A percentile compares a stretch with the other conserved stretches of the same genome.
phyloP scores from a whole-genome alignment of 345 rosid species.

The Tarenaya hassleriana region DNA sequence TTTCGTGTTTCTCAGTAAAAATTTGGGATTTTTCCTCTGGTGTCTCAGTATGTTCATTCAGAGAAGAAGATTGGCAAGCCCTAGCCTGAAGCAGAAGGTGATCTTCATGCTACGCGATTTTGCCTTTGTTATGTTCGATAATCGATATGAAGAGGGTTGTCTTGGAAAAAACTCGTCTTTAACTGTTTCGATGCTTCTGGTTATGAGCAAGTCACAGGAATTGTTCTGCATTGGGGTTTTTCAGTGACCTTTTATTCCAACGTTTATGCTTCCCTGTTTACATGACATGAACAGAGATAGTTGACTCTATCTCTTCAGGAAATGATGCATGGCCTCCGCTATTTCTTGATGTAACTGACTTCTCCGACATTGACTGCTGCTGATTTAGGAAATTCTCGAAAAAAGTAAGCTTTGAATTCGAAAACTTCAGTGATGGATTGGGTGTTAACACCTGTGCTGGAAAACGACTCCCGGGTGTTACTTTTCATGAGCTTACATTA shows the following conservation, averaged over 20 bases:
- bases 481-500: slow-evolving; percentile 15
- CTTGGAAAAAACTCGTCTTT: slow-evolving; percentile 81
- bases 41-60: slow-evolving; percentile 15
- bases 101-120: slow-evolving; percentile 67
- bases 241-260: slow-evolving; percentile 27
- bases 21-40: slow-evolving; percentile 10
- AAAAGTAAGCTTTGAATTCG: slow-evolving; percentile 10
- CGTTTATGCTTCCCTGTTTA: slow-evolving; percentile 25
- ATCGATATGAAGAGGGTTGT: slow-evolving; percentile 67
- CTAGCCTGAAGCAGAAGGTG: slow-evolving; percentile 49
- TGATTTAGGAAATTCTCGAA: slow-evolving; percentile 15
- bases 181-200: slow-evolving; percentile 89
- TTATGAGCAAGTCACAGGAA: slow-evolving; percentile 73
- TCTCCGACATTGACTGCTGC: slow-evolving; percentile 18
- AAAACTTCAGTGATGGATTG: slow-evolving; percentile 13
- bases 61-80: slow-evolving; percentile 48
- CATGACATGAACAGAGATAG: slow-evolving; percentile 25
- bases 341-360: slow-evolving; percentile 19
- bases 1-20: not conserved
- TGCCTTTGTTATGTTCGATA: slow-evolving; percentile 56
- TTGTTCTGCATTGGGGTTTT: slow-evolving; percentile 56
- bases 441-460: slow-evolving; percentile 20
- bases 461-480: slow-evolving; percentile 19
- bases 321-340: slow-evolving; percentile 29
- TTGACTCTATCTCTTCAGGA: slow-evolving; percentile 21